A percentile compares a stretch with the other conserved stretches of the same genome.
Evolutionary conservation across 2,329 filamentous ascomycete species (phyloP).

Genomic region (Ilyonectria destructans): DNA sequence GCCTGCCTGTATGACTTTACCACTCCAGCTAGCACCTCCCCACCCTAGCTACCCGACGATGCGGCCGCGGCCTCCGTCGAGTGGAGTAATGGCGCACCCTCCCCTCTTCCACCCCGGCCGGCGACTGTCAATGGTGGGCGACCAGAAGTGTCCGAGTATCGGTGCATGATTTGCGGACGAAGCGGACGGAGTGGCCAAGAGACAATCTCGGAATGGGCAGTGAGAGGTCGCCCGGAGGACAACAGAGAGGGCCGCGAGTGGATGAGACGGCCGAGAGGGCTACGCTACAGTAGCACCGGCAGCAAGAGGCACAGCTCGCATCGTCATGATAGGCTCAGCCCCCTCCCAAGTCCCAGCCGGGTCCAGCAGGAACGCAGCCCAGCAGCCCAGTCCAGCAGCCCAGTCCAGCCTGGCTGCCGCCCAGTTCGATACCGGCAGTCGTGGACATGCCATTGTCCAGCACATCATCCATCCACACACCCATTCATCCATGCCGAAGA

Average conservation of each 20-base stretch:
- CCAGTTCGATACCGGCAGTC: slow-evolving; percentile 26
- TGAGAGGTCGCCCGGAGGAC: slow-evolving; percentile 17
- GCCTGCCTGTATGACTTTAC: slow-evolving; percentile 18
- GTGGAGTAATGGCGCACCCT: slow-evolving; percentile 50
- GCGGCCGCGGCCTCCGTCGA: slow-evolving; percentile 41
- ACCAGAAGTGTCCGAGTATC: slow-evolving; percentile 44
- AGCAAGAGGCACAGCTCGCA: slow-evolving; percentile 27
- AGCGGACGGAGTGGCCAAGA: slow-evolving; percentile 31
- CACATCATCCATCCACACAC: slow-evolving; percentile 25
- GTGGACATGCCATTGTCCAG: slow-evolving; percentile 29
- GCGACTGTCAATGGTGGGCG: slow-evolving; percentile 37
- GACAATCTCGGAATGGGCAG: slow-evolving; percentile 12
- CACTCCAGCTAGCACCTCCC: slow-evolving; percentile 29
- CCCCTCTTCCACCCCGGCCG: slow-evolving; percentile 38
- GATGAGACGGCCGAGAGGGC: slow-evolving; percentile 25
- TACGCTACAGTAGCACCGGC: slow-evolving; percentile 33
- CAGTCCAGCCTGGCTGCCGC: slow-evolving; percentile 27
- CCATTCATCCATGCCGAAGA: slow-evolving; percentile 22
- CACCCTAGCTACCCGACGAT: slow-evolving; percentile 41
- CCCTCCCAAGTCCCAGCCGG: slow-evolving; percentile 28
- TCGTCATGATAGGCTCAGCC: slow-evolving; percentile 31
- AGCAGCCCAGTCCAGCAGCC: slow-evolving; percentile 1
- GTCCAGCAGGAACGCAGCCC: slow-evolving; percentile 26
- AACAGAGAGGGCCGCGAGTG: slow-evolving; percentile 22
- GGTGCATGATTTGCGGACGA: slow-evolving; percentile 40